Evolutionary conservation across 441 rosid species (phyloP).

Genomic region (Populus hybrid): DNA sequence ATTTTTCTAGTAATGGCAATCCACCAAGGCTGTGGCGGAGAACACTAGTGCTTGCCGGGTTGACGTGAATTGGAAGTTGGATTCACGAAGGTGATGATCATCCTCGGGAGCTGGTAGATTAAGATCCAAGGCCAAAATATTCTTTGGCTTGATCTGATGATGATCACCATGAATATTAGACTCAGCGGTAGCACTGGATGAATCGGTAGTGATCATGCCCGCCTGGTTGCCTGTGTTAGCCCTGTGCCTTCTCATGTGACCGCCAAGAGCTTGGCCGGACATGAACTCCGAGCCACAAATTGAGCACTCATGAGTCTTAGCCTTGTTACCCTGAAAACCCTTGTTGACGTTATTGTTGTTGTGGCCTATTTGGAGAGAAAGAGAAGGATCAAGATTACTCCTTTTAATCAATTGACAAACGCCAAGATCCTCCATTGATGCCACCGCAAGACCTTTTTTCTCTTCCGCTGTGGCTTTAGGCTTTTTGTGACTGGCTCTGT

Average conservation of each 20-base stretch:
- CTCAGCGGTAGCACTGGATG: constrained; percentile 16
- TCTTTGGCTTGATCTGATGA: constrained; percentile 36
- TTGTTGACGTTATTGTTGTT: constrained; percentile 23
- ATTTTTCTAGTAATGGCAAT: constrained; percentile 59
- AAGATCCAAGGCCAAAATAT: constrained; percentile 64
- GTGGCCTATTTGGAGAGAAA: constrained; percentile 26
- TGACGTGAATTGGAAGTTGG: constrained; percentile 51
- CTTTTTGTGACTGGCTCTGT: constrained; percentile 91
- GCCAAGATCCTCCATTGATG: constrained; percentile 12
- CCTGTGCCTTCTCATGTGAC: constrained; percentile 95
- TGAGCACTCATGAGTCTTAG: constrained; percentile 82
- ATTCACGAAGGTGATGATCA: constrained; percentile 32
- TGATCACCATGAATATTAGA: constrained; percentile 7
- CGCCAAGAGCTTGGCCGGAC: constrained; percentile 96
- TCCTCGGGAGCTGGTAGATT: constrained; percentile 94
- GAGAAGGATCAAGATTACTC: constrained; percentile 17
- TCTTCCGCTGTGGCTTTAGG: constrained; percentile 42
- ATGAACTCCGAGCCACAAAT: constrained; percentile 84
- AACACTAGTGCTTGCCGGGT: constrained; percentile 45
- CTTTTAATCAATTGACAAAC: constrained; percentile 21
- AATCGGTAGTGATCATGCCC: constrained; percentile 9
- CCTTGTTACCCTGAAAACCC: constrained; percentile 14
- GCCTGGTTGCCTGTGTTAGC: constrained; percentile 21
- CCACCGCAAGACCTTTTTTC: constrained; percentile 24
- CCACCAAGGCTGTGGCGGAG: constrained; percentile 73